Evolutionary conservation across 768 basidiomycete species (phyloP).

Genomic region (Rhodotorula diobovata): DNA sequence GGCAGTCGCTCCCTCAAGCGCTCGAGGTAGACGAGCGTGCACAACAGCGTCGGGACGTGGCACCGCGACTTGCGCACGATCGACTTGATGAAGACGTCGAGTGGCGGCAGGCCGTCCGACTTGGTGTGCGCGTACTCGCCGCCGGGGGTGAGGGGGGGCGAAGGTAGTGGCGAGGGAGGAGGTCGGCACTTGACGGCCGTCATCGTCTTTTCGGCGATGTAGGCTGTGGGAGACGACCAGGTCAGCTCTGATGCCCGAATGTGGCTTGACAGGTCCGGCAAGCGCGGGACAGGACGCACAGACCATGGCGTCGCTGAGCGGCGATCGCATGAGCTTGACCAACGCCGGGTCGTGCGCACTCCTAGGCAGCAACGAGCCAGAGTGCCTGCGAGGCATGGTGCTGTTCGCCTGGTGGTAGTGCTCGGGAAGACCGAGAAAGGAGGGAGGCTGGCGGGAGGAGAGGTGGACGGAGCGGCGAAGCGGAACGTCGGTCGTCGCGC

Average conservation of each 20-base stretch:
- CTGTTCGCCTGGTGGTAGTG: not conserved
- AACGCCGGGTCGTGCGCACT: slow-evolving; percentile 72
- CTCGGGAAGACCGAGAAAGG: not conserved
- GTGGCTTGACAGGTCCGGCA: fast-evolving
- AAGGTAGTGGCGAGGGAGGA: slow-evolving; percentile 51
- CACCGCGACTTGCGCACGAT: slow-evolving; percentile 72
- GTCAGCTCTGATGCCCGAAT: not conserved
- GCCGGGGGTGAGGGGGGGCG: slow-evolving; percentile 56
- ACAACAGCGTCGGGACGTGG: slow-evolving; percentile 79
- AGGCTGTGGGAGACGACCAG: slow-evolving; percentile 44
- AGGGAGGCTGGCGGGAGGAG: not conserved
- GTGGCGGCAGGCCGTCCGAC: slow-evolving; percentile 53
- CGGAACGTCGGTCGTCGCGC: too few relatives aligned
- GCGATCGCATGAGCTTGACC: slow-evolving; percentile 67
- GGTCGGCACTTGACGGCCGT: slow-evolving; percentile 59
- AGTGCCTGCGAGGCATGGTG: slow-evolving; percentile 46
- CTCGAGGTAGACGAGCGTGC: slow-evolving; percentile 84
- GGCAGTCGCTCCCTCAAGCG: slow-evolving; percentile 74
- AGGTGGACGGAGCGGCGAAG: not conserved
- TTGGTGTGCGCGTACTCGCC: slow-evolving; percentile 15
- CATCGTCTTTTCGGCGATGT: slow-evolving; percentile 71
- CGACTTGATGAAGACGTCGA: slow-evolving; percentile 75
- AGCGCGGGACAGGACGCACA: slow-evolving; percentile 44
- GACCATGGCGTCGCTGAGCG: slow-evolving; percentile 76
- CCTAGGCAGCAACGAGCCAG: slow-evolving; percentile 72